Percentiles rank a stretch among this genome's conserved stretches.
Conservation (phyloP, 208 protist genomes). For the Crithidia brevicula region DNA sequence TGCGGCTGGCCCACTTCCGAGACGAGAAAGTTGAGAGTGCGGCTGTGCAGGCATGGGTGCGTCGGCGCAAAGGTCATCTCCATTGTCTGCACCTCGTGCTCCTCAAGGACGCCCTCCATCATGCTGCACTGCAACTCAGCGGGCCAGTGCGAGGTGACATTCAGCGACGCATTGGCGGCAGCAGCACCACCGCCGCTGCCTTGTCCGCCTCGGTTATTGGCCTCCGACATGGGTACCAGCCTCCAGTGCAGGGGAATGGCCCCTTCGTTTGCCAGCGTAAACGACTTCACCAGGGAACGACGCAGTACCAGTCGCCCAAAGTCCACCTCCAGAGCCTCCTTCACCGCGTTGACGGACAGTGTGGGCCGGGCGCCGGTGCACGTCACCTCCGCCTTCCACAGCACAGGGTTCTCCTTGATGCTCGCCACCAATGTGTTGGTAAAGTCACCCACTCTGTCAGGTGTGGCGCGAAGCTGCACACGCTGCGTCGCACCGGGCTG, state of each 20-base stretch:
- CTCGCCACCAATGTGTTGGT: constrained; percentile 84
- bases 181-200: constrained; percentile 2
- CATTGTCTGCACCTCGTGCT: constrained; percentile 57
- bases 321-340: constrained; percentile 68
- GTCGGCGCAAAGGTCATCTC: constrained; percentile 71
- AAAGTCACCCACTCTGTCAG: constrained; percentile 84
- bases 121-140: constrained; percentile 74
- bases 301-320: constrained; percentile 83
- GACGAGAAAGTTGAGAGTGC: constrained; percentile 64
- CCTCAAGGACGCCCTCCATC: constrained; percentile 71
- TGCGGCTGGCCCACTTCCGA: constrained; percentile 44
- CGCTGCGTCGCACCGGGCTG: constrained; percentile 71
- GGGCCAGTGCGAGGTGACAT: constrained; percentile 52
- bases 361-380: constrained; percentile 87
- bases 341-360: constrained; percentile 76
- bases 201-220: background rate
- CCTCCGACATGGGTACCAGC: constrained; percentile 24
- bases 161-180: background rate
- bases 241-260: constrained; percentile 81
- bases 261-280: constrained; percentile 81
- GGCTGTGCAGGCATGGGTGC: constrained; percentile 75
- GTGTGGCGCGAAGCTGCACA: constrained; percentile 82
- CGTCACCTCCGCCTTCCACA: constrained; percentile 82
- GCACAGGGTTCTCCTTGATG: constrained; percentile 93
- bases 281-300: constrained; percentile 35